Percentiles rank a stretch among this genome's conserved stretches.
Evolutionary conservation across 257 asterid species (phyloP).

Genomic region (Rubia yunnanensis): DNA sequence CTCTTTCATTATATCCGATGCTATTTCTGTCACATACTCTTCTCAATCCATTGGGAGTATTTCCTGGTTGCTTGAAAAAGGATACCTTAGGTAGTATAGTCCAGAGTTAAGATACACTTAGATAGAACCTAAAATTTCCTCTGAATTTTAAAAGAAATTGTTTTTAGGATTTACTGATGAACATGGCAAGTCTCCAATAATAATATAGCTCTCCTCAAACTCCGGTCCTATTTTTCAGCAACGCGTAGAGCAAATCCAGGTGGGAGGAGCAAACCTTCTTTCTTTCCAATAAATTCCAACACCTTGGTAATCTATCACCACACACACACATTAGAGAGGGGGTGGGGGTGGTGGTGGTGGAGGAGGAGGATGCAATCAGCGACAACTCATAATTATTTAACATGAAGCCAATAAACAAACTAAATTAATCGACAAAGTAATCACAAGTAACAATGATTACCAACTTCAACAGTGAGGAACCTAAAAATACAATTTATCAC

Average conservation of each 20-base stretch:
- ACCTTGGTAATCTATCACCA: slow-evolving; percentile 55
- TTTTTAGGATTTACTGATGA: slow-evolving; percentile 59
- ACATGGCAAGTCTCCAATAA: slow-evolving; percentile 90
- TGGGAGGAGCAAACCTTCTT: slow-evolving; percentile 80
- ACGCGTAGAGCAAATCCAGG: slow-evolving; percentile 70
- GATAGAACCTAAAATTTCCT: not conserved
- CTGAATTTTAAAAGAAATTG: slow-evolving; percentile 6
- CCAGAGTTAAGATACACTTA: slow-evolving; percentile 6
- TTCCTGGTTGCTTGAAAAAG: slow-evolving; percentile 62
- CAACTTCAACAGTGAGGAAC: not conserved
- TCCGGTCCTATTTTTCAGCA: slow-evolving; percentile 78
- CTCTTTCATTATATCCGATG: slow-evolving; percentile 85
- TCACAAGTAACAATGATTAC: not conserved
- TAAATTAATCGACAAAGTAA: not conserved
- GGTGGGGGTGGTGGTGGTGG: too few relatives aligned
- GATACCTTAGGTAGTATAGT: slow-evolving; percentile 50
- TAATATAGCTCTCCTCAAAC: slow-evolving; percentile 86
- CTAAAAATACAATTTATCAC: not conserved
- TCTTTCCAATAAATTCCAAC: slow-evolving; percentile 83
- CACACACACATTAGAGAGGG: not conserved
- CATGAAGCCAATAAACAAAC: not conserved
- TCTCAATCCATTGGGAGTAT: slow-evolving; percentile 98
- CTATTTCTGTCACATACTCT: slow-evolving; percentile 82
- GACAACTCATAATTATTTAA: not conserved
- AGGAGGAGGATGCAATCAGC: not conserved